A percentile compares a stretch with the other conserved stretches of the same genome.
These are phyloP conservation scores for Aspergillus niger DNA, from an alignment of 2,329 filamentous ascomycete genomes.

Conservation along the genomic window DNA sequence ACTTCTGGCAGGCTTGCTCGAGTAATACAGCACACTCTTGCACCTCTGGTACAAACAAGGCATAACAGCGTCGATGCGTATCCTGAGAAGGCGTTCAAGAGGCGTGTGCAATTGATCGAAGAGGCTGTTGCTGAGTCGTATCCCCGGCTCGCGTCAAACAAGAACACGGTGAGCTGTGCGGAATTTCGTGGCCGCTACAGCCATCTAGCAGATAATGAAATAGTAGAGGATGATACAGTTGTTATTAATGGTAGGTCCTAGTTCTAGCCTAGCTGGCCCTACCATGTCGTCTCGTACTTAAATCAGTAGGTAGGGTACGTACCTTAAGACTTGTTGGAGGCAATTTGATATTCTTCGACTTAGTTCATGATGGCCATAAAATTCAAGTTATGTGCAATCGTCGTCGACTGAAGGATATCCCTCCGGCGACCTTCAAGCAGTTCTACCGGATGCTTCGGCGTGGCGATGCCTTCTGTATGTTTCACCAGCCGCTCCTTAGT, in stretches of 20 bases:
- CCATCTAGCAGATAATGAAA: slow-evolving; percentile 41
- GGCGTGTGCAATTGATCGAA: slow-evolving; percentile 41
- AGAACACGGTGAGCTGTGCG: slow-evolving; percentile 34
- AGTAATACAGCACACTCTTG: slow-evolving; percentile 10
- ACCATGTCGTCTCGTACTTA: slow-evolving; percentile 39
- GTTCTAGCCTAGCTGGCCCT: slow-evolving; percentile 27
- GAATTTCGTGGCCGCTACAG: slow-evolving; percentile 43
- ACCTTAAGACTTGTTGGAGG: slow-evolving; percentile 71
- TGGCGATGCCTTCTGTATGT: slow-evolving; percentile 82
- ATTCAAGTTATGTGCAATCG: slow-evolving; percentile 78
- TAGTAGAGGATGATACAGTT: slow-evolving; percentile 42
- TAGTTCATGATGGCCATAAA: slow-evolving; percentile 70
- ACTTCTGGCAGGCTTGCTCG: slow-evolving; percentile 8
- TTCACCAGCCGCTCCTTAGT: slow-evolving; percentile 14
- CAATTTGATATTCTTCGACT: slow-evolving; percentile 81
- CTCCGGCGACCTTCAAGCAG: slow-evolving; percentile 55
- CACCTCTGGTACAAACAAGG: slow-evolving; percentile 17
- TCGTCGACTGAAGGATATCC: slow-evolving; percentile 43
- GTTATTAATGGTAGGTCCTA: slow-evolving; percentile 48
- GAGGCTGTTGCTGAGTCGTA: slow-evolving; percentile 40
- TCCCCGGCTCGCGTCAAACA: slow-evolving; percentile 37
- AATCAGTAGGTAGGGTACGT: slow-evolving; percentile 68
- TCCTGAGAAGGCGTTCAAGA: slow-evolving; percentile 37
- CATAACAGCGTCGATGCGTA: slow-evolving; percentile 33
- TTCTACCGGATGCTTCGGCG: slow-evolving; percentile 69